Evolutionary conservation across 208 protist species (phyloP).

Genomic region (Naegleria fowleri): DNA sequence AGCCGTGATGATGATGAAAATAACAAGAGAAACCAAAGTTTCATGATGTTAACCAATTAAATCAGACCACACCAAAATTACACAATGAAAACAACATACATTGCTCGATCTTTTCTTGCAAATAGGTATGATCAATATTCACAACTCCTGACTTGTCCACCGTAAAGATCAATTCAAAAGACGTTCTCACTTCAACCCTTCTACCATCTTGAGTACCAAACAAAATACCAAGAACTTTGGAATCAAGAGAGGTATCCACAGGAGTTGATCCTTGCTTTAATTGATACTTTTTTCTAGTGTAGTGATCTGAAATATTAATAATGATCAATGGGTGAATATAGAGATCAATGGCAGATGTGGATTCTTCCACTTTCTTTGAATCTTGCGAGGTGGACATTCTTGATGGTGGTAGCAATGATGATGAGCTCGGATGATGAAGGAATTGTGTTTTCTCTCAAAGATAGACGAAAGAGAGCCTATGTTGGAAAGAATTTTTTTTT

Average conservation of each 20-base stretch:
- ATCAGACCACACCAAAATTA: too few species aligned
- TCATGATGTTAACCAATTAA: too few species aligned
- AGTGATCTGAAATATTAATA: slow-evolving; percentile 61
- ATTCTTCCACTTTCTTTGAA: background rate
- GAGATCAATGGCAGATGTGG: slow-evolving; percentile 32
- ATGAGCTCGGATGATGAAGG: too few species aligned
- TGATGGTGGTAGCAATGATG: too few species aligned
- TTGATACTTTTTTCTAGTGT: slow-evolving; percentile 44
- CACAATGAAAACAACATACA: slow-evolving; percentile 14
- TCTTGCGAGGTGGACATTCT: too few species aligned
- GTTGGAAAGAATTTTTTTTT: too few species aligned
- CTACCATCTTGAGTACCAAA: slow-evolving; percentile 40
- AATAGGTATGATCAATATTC: background rate
- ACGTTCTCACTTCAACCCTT: slow-evolving; percentile 46
- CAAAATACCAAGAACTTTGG: slow-evolving; percentile 42
- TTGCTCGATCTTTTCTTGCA: background rate
- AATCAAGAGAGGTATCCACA: background rate
- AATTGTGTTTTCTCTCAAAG: too few species aligned
- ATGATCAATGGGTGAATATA: slow-evolving; percentile 60
- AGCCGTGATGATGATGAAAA: too few species aligned
- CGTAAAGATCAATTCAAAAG: slow-evolving; percentile 50
- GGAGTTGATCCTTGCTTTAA: background rate
- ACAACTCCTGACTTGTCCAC: slow-evolving; percentile 27
- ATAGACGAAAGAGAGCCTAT: too few species aligned
- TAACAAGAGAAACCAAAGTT: too few species aligned